Evolutionary conservation across 2,329 filamentous ascomycete species (phyloP), one percentile per base, ranked within the genome.

Genomic region (Aspergillus sp.): DNA sequence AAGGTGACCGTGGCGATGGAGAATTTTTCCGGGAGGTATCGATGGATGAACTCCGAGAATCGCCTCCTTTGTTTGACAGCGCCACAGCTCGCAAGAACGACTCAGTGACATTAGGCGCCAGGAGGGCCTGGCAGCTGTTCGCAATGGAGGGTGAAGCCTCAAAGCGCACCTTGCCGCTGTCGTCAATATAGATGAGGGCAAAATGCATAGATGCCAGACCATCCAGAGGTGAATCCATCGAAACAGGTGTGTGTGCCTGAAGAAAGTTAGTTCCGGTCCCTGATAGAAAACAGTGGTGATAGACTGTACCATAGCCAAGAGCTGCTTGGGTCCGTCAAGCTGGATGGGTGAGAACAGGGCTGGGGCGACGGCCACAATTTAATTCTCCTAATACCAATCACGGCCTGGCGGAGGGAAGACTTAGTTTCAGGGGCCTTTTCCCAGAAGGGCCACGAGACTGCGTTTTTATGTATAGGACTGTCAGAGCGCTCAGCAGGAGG

Each of bases 181-280:
- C 54, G 44, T 68, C 65, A 26, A 67, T 61, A 40, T 68, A 69
- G 22, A 69, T 66, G 14, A 69, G 54, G 42, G 66, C 66, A 59
- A 63, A 69, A 49, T 69, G 66, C 7, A 59, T 52, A 48, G 58
- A 66, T 3, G 53, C 51, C 48, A 60, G 50, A 14, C 57, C 60
- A 35, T 60, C 59, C 35, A 55, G 55, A 35, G 60, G 57, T 42
- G 62, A 53, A 46, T 57, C 60, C 56, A 56, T 57, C 4, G 61
- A 60, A 52, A 63, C 63, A 16, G 52, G 55, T 32, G 55, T 51
- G 24, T 55, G 47, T 30, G 54, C 54, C 60, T 63, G 50, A 22
- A 43, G 17, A 19, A 1, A 14, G 44, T 51, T 38, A 47, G 49
- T 32, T 22, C 22, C 24, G 17, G 11, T 20, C 22, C 9, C 14